Base-by-base conservation (phyloP, 495 filamentous ascomycete species). In the Aspergillus egyptiacus region DNA sequence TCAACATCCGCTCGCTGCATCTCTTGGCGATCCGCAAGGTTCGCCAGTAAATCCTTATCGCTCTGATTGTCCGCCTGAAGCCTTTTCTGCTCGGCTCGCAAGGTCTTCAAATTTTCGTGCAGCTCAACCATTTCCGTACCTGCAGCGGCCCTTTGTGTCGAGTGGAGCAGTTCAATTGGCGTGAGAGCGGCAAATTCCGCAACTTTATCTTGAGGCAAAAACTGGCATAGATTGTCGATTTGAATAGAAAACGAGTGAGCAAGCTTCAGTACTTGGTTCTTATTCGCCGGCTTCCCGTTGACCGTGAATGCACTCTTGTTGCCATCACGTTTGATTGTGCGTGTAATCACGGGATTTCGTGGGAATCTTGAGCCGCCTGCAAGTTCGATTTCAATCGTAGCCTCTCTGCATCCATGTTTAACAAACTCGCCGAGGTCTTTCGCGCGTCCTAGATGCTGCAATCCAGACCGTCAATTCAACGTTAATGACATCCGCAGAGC, bases 211-310 rank as follows among this genome's bases (percentile, higher is more conserved):
- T 99, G 93, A 1, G 93, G 93, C 28, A 99, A 75, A 57, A 99
- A 99, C 66, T 97, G 93, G 63, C 93, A 99, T 2, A 97, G 75
- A 56, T 99, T 99, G 67, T 97, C 93, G 59, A 97, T 85, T 66
- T 97, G 94, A 28, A 97, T 96, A 18, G 81, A 77, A 47, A 94
- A 83, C 0, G 70, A 76, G 40, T 70, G 79, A 14, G 80, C 82
- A 27, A 96, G 69, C 25, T 73, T 69, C 36, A 83, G 64, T 2
- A 97, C 75, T 22, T 74, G 67, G 37, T 80, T 79, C 33, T 77
- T 73, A 2, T 74, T 74, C 3, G 70, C 67, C 34, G 77, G 63
- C 48, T 70, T 72, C 20, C 80, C 79, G 60, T 95, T 82, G 20
- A 97, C 49, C 38, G 73, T 84, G 63, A 84, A 98, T 1, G 73